Evolutionary conservation across 164 flowering plant genomes (phyloP).

Genomic region (Liquidambar formosana): DNA sequence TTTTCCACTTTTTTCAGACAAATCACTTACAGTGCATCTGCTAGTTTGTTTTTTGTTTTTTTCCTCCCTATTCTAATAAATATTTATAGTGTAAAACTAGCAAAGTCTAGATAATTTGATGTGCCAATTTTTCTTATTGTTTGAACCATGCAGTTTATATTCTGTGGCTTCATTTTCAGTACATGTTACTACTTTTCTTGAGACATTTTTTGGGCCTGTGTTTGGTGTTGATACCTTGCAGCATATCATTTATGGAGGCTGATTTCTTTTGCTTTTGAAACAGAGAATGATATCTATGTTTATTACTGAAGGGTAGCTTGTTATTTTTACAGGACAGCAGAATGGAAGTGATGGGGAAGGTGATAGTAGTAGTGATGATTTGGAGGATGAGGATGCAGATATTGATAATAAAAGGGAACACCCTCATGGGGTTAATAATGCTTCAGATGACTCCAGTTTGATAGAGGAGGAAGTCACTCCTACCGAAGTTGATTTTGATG

Average conservation of each 20-base stretch:
- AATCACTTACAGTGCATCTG: no score
- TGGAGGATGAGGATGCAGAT: slow-evolving; percentile 45
- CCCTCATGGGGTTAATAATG: slow-evolving; percentile 22
- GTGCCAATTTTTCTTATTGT: background rate
- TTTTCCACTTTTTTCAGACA: no score
- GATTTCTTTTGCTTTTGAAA: background rate
- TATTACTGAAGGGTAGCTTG: background rate
- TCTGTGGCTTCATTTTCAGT: no score
- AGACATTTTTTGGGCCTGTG: background rate
- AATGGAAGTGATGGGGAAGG: slow-evolving; percentile 29
- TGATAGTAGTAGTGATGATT: slow-evolving; percentile 50
- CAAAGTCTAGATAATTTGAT: background rate
- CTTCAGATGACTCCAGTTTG: slow-evolving; percentile 27
- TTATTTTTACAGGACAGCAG: slow-evolving; percentile 37
- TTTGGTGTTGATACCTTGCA: background rate
- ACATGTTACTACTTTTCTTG: background rate
- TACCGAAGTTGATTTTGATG: slow-evolving; percentile 52
- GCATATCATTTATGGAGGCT: background rate
- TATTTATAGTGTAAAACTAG: background rate
- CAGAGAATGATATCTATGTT: background rate
- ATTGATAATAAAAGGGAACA: slow-evolving; percentile 17
- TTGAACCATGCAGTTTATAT: no score
- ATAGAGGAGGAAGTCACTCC: slow-evolving; percentile 27
- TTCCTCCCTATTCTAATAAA: background rate
- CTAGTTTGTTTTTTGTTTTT: background rate